phyloP scores from a whole-genome alignment of 1,284 basidiomycete species.

The Leccinum ambiguum region DNA sequence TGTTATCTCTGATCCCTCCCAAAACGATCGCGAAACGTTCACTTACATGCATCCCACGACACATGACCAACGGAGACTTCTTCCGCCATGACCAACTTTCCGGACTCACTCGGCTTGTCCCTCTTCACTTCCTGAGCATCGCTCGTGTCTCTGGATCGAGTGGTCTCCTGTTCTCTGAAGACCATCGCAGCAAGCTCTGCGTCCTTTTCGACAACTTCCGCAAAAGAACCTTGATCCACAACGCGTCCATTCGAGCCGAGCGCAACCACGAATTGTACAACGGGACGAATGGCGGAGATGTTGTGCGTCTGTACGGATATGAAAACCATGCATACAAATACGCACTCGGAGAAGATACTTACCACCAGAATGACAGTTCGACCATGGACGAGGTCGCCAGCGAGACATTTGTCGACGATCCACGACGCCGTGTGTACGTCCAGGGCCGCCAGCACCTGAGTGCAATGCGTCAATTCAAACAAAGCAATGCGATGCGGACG shows the following conservation, averaged over 20 bases:
- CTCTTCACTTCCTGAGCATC: not conserved
- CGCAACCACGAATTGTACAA: not conserved
- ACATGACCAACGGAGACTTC: slow-evolving; percentile 3
- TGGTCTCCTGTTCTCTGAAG: not conserved
- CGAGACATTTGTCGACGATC: slow-evolving; percentile 5
- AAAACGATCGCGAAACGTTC: not conserved
- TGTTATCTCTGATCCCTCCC: not conserved
- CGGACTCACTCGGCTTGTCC: not conserved
- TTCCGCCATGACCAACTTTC: slow-evolving; percentile 1
- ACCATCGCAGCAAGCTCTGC: not conserved
- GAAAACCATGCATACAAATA: not conserved
- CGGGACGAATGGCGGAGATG: not conserved
- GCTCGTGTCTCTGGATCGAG: not conserved
- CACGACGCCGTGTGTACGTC: slow-evolving; percentile 2
- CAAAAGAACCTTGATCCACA: not conserved
- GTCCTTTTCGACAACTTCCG: slow-evolving; percentile 3
- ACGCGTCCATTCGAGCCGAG: slow-evolving; percentile 1
- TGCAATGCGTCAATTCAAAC: not conserved
- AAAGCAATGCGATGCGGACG: not conserved
- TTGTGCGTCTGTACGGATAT: not conserved
- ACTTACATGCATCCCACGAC: slow-evolving; percentile 6
- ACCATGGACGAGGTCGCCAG: not conserved
- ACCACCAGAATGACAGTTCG: slow-evolving; percentile 5
- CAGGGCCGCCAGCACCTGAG: not conserved
- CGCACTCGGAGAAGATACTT: not conserved